Evolutionary conservation across 108 stramenopile species (phyloP), one percentile per base, ranked within the genome.

Genomic region (Pseudonitzschia multiseries): DNA sequence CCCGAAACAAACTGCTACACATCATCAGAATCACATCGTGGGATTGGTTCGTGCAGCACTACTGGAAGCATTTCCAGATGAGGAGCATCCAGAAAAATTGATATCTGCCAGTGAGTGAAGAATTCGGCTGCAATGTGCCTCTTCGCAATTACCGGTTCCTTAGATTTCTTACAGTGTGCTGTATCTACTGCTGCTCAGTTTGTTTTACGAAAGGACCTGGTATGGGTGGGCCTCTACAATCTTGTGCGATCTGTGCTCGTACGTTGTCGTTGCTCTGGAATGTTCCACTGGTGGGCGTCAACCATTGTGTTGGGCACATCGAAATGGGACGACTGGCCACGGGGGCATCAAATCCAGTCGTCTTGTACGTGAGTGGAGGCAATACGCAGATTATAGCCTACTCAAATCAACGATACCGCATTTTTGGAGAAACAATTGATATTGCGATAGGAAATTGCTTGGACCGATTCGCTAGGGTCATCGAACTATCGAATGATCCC

Each of bases 391-490:
- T 99, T 22, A 95, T 99, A 61, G 96, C 97, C 9, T 99, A 97
- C 74, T 85, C 85, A 13, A 79, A 90, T 79, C 83, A 86, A 44
- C 82, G 98, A 22, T 99, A 99, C 78, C 82, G 97, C 18, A 99
- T 99, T 17, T 98, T 99, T 83, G 99, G 99, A 14, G 99, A 99
- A 84, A 99, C 99, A 27, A 99, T 99, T 80, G 99, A 99, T 80
- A 98, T 99, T 76, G 98, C 99, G 32, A 92, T 99, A 29, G 99
- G 99, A 2, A 99, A 99, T 77, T 98, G 98, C 77, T 82, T 99
- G 62, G 99, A 99, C 86, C 84, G 98, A 43, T 99, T 99, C 69
- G 99, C 99, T 10, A 80, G 99, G 32, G 91, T 89, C 1, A 79
- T 99, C 42, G 93, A 87, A 32, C 84, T 99, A 68, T 87, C 89